Percentiles rank a stretch among this genome's conserved stretches.
Conservation (phyloP, 169 alveolate species). For the Plasmodium cynomolgi region DNA sequence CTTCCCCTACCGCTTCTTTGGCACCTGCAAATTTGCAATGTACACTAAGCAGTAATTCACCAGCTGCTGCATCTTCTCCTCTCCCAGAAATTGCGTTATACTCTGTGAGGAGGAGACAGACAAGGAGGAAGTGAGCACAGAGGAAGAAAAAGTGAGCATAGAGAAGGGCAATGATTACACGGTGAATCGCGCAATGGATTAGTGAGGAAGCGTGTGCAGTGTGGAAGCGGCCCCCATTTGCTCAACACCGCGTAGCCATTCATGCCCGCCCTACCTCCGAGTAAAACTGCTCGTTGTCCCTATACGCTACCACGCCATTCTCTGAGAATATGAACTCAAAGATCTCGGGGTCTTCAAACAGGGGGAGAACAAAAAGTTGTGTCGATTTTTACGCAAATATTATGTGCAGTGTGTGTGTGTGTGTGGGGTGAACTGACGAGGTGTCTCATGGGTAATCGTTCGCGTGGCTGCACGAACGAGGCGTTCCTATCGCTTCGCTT, state of each 20-base stretch:
- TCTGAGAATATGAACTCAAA: conserved; percentile 90
- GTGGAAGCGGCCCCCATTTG: background rate
- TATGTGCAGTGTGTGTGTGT: background rate
- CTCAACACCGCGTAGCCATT: background rate
- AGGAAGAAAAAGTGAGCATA: background rate
- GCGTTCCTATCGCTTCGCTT: background rate
- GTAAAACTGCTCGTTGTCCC: conserved; percentile 85
- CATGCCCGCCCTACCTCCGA: conserved; percentile 48
- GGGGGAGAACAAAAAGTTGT: background rate
- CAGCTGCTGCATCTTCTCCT: conserved; percentile 87
- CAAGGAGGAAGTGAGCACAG: background rate
- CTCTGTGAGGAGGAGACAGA: conserved; percentile 69
- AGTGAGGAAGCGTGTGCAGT: too few relatives aligned
- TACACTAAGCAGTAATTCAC: conserved; percentile 90
- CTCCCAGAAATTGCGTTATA: conserved; percentile 87
- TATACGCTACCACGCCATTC: conserved; percentile 92
- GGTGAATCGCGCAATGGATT: too few relatives aligned
- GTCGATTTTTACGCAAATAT: background rate
- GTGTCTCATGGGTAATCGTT: background rate
- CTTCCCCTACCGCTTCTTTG: conserved; percentile 89
- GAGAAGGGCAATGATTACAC: background rate
- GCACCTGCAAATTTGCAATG: conserved; percentile 94
- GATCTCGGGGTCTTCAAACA: conserved; percentile 57
- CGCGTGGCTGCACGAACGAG: background rate
- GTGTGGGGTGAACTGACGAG: background rate